Percentiles rank a stretch among this genome's conserved stretches.
Conservation (phyloP, 2,329 filamentous ascomycete species). For the Penicillium sp. region DNA sequence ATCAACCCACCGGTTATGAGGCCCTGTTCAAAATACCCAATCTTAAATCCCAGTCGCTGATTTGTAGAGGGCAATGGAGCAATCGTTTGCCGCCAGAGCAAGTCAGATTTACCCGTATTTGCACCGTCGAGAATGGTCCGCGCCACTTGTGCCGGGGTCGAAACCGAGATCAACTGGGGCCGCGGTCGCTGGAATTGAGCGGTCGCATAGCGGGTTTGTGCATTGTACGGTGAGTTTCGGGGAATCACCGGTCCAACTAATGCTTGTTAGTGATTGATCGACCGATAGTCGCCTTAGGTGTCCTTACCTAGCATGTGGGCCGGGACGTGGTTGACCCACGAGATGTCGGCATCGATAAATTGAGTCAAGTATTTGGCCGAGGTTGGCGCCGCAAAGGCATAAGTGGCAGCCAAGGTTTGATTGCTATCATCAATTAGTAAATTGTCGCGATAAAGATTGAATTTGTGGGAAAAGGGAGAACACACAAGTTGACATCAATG, state of each 20-base stretch:
- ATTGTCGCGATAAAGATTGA: background rate
- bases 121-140: constrained; percentile 15
- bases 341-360: constrained; percentile 52
- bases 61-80: constrained; percentile 34
- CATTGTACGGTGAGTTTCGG: constrained; percentile 38
- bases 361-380: constrained; percentile 61
- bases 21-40: constrained; percentile 54
- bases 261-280: background rate
- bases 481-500: constrained; percentile 47
- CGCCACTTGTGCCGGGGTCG: constrained; percentile 13
- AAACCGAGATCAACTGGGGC: constrained; percentile 43
- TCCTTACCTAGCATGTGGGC: constrained; percentile 50
- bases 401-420: constrained; percentile 47
- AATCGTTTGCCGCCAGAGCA: constrained; percentile 31
- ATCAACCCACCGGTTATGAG: constrained; percentile 37
- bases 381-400: constrained; percentile 52
- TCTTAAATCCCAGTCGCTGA: constrained; percentile 26
- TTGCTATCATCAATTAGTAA: constrained; percentile 14
- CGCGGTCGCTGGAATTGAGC: constrained; percentile 48
- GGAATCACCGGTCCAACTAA: constrained; percentile 26
- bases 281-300: background rate
- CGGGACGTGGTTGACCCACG: constrained; percentile 60
- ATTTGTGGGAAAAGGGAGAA: background rate
- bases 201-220: constrained; percentile 43
- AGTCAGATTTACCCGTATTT: constrained; percentile 15